Conservation (phyloP, 2,329 filamentous ascomycete species). For the Claviceps arundinis region DNA sequence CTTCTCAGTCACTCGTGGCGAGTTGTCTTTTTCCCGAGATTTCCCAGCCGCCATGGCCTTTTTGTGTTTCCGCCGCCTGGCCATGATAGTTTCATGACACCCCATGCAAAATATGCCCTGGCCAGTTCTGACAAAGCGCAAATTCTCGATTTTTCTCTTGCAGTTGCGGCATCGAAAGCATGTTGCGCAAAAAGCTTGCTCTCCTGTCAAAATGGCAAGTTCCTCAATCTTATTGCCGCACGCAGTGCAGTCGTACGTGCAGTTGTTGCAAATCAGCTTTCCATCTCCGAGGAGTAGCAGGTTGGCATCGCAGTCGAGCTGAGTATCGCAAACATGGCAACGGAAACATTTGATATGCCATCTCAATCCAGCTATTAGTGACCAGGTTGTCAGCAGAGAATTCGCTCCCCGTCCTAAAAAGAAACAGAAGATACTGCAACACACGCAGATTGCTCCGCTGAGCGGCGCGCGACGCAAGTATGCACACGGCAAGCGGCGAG, state of each 20-base stretch:
- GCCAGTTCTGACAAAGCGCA: slow-evolving; percentile 92
- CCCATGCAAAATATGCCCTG: slow-evolving; percentile 99
- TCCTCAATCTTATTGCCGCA: slow-evolving; percentile 98
- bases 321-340: slow-evolving; percentile 87
- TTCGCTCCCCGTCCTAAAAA: neutral
- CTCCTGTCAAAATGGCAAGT: slow-evolving; percentile 88
- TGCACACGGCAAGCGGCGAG: neutral
- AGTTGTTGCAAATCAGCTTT: slow-evolving; percentile 97
- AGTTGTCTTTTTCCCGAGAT: slow-evolving; percentile 47
- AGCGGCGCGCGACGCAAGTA: neutral
- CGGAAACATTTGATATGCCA: slow-evolving; percentile 99
- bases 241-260: slow-evolving; percentile 95
- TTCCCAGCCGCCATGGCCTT: slow-evolving; percentile 51
- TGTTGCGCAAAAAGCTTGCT: slow-evolving; percentile 93
- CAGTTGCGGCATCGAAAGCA: slow-evolving; percentile 97
- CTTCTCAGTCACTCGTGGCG: slow-evolving; percentile 69
- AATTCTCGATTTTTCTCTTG: slow-evolving; percentile 96
- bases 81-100: slow-evolving; percentile 95
- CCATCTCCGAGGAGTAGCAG: slow-evolving; percentile 93
- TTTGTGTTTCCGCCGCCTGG: slow-evolving; percentile 74
- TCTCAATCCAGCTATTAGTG: slow-evolving; percentile 65
- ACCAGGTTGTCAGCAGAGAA: slow-evolving; percentile 11
- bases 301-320: slow-evolving; percentile 96
- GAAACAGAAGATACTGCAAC: neutral
- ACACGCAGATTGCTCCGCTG: neutral